These are phyloP conservation scores for Leccinum disarticulatum DNA, from an alignment of 768 basidiomycete species.

Conservation along the genomic window DNA sequence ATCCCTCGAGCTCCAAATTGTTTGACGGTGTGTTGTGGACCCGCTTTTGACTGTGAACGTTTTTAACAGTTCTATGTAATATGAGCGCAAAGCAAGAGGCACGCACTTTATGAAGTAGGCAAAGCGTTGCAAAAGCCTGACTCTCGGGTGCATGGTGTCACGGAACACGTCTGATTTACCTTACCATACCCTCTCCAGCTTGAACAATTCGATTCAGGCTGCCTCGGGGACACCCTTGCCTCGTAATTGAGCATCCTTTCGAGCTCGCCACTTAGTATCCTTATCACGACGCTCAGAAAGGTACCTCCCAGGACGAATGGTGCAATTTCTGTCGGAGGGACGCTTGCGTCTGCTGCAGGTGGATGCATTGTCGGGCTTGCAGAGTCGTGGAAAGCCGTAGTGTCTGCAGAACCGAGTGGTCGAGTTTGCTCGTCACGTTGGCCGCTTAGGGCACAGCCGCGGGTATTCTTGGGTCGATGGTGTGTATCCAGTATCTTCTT, in stretches of 20 bases:
- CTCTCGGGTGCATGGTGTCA: constrained; percentile 54
- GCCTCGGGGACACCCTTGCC: constrained; percentile 88
- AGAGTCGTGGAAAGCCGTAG: constrained; percentile 65
- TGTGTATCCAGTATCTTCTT: constrained; percentile 34
- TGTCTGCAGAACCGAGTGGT: constrained; percentile 91
- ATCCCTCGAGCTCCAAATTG: constrained; percentile 6
- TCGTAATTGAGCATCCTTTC: constrained; percentile 92
- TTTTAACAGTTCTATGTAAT: neutral
- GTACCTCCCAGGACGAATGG: constrained; percentile 94
- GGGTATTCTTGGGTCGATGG: constrained; percentile 80
- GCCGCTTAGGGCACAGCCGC: constrained; percentile 59
- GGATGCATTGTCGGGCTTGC: constrained; percentile 67
- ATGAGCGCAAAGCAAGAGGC: constrained; percentile 7
- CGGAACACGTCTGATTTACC: neutral
- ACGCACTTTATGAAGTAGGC: neutral
- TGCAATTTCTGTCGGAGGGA: constrained; percentile 75
- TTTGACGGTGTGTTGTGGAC: constrained; percentile 2
- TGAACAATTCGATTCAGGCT: constrained; percentile 91
- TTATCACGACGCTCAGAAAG: constrained; percentile 72
- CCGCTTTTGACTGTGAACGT: neutral
- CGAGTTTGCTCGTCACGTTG: constrained; percentile 40
- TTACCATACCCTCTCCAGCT: constrained; percentile 36
- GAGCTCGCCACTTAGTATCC: constrained; percentile 57
- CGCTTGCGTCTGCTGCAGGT: constrained; percentile 69
- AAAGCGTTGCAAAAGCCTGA: constrained; percentile 15